These are phyloP conservation scores for Trametes elegans DNA, from an alignment of 768 basidiomycete species.

Conservation along the genomic window DNA sequence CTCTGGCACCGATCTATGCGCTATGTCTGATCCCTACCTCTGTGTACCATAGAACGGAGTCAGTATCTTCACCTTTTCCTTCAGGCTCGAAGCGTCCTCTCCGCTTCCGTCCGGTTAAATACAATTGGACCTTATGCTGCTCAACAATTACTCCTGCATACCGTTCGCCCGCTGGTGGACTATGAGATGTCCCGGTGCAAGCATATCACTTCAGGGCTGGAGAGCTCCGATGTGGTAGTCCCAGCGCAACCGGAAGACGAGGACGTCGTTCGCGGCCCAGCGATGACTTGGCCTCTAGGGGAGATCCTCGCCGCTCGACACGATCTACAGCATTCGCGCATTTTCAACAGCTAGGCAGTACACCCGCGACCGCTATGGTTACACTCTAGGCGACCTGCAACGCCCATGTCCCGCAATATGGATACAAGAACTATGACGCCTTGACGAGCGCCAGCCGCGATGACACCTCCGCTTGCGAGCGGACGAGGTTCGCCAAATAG, in stretches of 20 bases:
- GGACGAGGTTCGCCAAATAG: constrained; percentile 90
- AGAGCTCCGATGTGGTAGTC: background rate
- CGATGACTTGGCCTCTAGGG: constrained; percentile 94
- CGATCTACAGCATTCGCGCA: constrained; percentile 92
- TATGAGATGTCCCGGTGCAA: constrained; percentile 45
- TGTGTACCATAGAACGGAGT: constrained; percentile 56
- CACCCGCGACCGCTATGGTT: constrained; percentile 19
- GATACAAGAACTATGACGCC: constrained; percentile 35
- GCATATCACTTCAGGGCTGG: constrained; percentile 47
- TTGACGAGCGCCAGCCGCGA: constrained; percentile 78
- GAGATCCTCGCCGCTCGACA: constrained; percentile 90
- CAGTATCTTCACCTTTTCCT: constrained; percentile 91
- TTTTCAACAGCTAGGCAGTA: constrained; percentile 78
- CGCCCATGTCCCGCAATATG: constrained; percentile 3
- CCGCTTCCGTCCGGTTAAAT: constrained; percentile 91
- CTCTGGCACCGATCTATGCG: background rate
- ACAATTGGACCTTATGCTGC: constrained; percentile 89
- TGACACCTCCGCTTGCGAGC: constrained; percentile 91
- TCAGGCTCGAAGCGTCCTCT: constrained; percentile 85
- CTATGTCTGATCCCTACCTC: background rate
- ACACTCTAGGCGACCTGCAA: constrained; percentile 3
- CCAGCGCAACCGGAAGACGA: constrained; percentile 13
- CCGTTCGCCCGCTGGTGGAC: constrained; percentile 65
- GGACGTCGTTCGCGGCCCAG: constrained; percentile 56
- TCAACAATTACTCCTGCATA: constrained; percentile 81